Percentiles rank a stretch among this genome's conserved stretches.
Conservation (phyloP, 768 basidiomycete species). For the Rhizopogon vesiculosus region DNA sequence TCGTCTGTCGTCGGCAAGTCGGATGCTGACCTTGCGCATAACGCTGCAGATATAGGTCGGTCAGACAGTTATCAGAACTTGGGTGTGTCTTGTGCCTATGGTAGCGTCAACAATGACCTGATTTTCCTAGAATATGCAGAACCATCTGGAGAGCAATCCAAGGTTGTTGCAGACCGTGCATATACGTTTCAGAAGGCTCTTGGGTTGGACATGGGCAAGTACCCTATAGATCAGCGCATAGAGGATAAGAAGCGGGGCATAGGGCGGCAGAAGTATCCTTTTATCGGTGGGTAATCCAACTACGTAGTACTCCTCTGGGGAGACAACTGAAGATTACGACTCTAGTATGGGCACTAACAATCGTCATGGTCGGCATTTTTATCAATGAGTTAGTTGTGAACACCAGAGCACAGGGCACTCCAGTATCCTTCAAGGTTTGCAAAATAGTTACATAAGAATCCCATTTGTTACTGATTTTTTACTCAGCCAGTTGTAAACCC, state of each 20-base stretch:
- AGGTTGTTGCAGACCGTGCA: constrained; percentile 33
- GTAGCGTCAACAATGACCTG: not conserved
- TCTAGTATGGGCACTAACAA: constrained; percentile 60
- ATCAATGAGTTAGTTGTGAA: constrained; percentile 87
- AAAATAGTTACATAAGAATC: not conserved
- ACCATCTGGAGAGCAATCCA: constrained; percentile 30
- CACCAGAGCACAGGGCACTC: constrained; percentile 67
- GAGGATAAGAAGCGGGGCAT: constrained; percentile 85
- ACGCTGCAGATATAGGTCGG: constrained; percentile 37
- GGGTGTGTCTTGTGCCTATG: constrained; percentile 30
- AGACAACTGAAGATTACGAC: constrained; percentile 1
- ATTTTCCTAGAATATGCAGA: constrained; percentile 58
- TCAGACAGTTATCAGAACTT: constrained; percentile 46
- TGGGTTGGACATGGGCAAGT: constrained; percentile 34
- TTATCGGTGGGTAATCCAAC: constrained; percentile 51
- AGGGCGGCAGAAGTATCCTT: constrained; percentile 76
- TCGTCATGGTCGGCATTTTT: constrained; percentile 66
- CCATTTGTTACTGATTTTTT: constrained; percentile 6
- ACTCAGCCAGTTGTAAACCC: constrained; percentile 74
- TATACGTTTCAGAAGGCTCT: constrained; percentile 38
- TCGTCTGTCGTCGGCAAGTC: constrained; percentile 14
- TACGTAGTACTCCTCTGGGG: not conserved
- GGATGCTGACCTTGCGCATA: constrained; percentile 39
- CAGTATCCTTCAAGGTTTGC: constrained; percentile 78
- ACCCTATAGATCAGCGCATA: constrained; percentile 76